These are phyloP conservation scores for Mucor piriformis DNA, from an alignment of 371 early-diverging fungal genomes.

Conservation along the genomic window DNA sequence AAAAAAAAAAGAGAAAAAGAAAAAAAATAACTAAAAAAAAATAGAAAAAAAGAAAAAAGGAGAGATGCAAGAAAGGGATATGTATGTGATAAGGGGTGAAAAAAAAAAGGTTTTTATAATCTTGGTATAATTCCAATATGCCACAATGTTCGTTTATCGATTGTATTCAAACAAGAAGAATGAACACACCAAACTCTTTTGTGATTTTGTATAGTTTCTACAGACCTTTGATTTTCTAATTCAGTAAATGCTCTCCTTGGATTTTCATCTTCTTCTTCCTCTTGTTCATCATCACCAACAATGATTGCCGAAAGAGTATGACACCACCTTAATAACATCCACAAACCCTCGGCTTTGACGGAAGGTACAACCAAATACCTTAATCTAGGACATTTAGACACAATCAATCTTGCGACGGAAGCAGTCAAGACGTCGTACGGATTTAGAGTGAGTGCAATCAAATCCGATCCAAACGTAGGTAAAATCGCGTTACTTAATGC, in stretches of 20 bases:
- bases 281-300: slow-evolving; percentile 32
- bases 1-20: not conserved
- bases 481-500: slow-evolving; percentile 48
- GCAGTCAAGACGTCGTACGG: slow-evolving; percentile 44
- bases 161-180: not conserved
- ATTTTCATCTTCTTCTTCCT: slow-evolving; percentile 16
- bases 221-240: slow-evolving; percentile 39
- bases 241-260: slow-evolving; percentile 13
- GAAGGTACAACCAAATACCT: slow-evolving; percentile 39
- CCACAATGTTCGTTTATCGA: slow-evolving; percentile 31
- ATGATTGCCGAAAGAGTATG: slow-evolving; percentile 44
- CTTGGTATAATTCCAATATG: slow-evolving; percentile 48
- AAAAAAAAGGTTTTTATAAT: too few species aligned
- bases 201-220: slow-evolving; percentile 39
- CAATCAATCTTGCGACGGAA: slow-evolving; percentile 37
- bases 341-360: slow-evolving; percentile 50
- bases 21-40: slow-evolving; percentile 2
- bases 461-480: slow-evolving; percentile 48
- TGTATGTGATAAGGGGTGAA: too few species aligned
- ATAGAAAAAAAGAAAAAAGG: not conserved
- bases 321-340: slow-evolving; percentile 50
- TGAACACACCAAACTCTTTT: slow-evolving; percentile 54
- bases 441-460: slow-evolving; percentile 42
- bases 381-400: slow-evolving; percentile 43
- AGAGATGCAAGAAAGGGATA: not conserved